Percentiles rank a stretch among this genome's conserved stretches.
Evolutionary conservation across 2,329 filamentous ascomycete genomes (phyloP).

Genomic region (Annulohypoxylon truncatum): DNA sequence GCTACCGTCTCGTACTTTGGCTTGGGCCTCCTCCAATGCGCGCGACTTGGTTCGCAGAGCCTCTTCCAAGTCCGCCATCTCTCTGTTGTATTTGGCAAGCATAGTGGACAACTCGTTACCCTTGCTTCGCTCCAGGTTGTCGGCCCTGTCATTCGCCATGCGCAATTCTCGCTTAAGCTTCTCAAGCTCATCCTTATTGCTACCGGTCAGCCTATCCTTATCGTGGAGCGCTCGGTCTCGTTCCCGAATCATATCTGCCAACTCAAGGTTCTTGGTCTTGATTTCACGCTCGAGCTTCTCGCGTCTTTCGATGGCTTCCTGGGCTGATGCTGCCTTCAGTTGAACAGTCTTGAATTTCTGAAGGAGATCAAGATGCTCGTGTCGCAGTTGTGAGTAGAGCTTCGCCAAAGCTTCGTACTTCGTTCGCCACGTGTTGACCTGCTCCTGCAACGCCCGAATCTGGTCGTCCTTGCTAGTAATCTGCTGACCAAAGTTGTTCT

Average conservation of each 20-base stretch:
- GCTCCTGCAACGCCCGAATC: slow-evolving; percentile 90
- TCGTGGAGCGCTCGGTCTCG: slow-evolving; percentile 93
- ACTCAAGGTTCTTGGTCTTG: slow-evolving; percentile 99
- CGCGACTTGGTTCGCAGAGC: slow-evolving; percentile 88
- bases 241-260: slow-evolving; percentile 98
- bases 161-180: slow-evolving; percentile 94
- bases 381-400: slow-evolving; percentile 93
- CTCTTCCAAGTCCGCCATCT: slow-evolving; percentile 97
- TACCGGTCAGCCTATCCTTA: slow-evolving; percentile 86
- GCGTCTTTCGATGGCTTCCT: slow-evolving; percentile 93
- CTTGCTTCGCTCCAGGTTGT: slow-evolving; percentile 92
- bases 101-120: slow-evolving; percentile 94
- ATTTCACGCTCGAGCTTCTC: slow-evolving; percentile 97
- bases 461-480: slow-evolving; percentile 92
- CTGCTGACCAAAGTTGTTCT: slow-evolving; percentile 86
- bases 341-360: slow-evolving; percentile 97
- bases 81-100: slow-evolving; percentile 94
- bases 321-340: slow-evolving; percentile 94
- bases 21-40: slow-evolving; percentile 84
- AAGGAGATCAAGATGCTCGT: slow-evolving; percentile 93
- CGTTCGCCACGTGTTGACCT: slow-evolving; percentile 96
- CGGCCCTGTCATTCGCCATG: slow-evolving; percentile 89
- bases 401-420: slow-evolving; percentile 98
- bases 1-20: slow-evolving; percentile 81
- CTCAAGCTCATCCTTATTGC: slow-evolving; percentile 92